Evolutionary conservation across 2,329 filamentous ascomycete species (phyloP), one percentile per base, ranked within the genome.

Genomic region (Cryphonectria carpinicola): DNA sequence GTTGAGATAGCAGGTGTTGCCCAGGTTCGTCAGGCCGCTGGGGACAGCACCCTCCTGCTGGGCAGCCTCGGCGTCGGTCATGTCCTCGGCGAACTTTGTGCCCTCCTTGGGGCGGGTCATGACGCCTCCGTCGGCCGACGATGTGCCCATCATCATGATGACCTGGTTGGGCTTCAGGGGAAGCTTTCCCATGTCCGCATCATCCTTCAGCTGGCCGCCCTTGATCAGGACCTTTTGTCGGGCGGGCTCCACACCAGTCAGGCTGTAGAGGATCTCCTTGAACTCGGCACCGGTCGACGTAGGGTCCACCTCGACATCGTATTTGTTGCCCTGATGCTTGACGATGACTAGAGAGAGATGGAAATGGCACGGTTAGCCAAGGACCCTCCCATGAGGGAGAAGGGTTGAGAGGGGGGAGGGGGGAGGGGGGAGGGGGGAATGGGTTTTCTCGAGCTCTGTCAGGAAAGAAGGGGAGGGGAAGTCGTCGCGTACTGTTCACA

Each of bases 1-100:
- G 85, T 99, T 99, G 78, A 98, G 90, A 80, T 99, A 99, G 84
- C 96, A 99, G 4, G 97, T 99, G 82, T 99, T 99, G 76, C 97
- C 96, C 72, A 98, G 85, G 78, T 99, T 99, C 79, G 92, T 88
- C 73, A 99, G 84, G 63, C 96, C 96, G 70, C 95, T 92, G 1
- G 97, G 96, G 62, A 88, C 95, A 64, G 95, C 95, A 71, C 93
- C 94, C 71, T 91, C 92, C 79, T 92, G 89, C 80, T 90, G 90
- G 32, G 96, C 95, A 67, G 90, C 89, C 81, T 98, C 95, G 41
- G 94, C 95, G 79, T 97, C 95, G 37, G 93, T 97, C 95, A 99
- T 98, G 80, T 99, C 96, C 82, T 99, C 96, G 73, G 97, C 83
- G 77, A 99, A 99, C 81, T 93, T 96, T 78, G 95, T 87, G 75